Evolutionary conservation across 345 rosid species (phyloP), one percentile per base, ranked within the genome.

Genomic region (Boechera retrofracta): DNA sequence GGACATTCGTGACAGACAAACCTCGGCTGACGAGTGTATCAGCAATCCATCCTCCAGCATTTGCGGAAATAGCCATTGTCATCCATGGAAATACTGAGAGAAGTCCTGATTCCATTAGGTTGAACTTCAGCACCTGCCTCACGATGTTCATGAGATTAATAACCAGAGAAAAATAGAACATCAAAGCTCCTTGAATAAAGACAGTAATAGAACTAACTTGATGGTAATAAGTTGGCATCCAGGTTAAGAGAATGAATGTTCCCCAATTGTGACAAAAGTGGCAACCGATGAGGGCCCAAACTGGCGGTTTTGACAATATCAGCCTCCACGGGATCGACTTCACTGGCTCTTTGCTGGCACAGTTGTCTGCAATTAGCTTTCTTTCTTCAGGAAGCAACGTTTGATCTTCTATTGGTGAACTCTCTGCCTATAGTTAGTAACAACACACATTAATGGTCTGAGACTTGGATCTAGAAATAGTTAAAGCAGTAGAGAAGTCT

Each of bases 261-360:
- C 98, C 97, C 97, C 95, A 91, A 44, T 94, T 94, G 72, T 91
- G 97, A 82, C 97, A 94, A 78, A 94, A 94, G 65, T 94, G 97
- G 69, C 82, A 94, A 33, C 55, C 71, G 21, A 94, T 91, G 44
- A 94, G 85, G 74, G 98, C 98, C 94, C 94, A 91, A 24, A 94
- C 97, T 0, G 97, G 97, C 49, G 92, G 84, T 80, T 94, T 88
- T 2, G 96, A 94, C 79, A 94, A 82, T 81, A 94, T 89, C 45
- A 84, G 66, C 64, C 84, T 86, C 98, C 98, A 94, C 3, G 97
- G 96, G 59, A 94, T 91, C 45, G 88, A 76, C 79, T 86, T 89
- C 42, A 87, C 94, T 10, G 96, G 93, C 82, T 89, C 89, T 74
- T 79, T 90, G 66, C 89, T 79, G 5, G 72, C 77, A 72, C 85